A percentile compares a stretch with the other conserved stretches of the same genome.
These are phyloP conservation scores for Chlorella sorokiniana DNA, from an alignment of 139 green algal species.

Conservation along the genomic window DNA sequence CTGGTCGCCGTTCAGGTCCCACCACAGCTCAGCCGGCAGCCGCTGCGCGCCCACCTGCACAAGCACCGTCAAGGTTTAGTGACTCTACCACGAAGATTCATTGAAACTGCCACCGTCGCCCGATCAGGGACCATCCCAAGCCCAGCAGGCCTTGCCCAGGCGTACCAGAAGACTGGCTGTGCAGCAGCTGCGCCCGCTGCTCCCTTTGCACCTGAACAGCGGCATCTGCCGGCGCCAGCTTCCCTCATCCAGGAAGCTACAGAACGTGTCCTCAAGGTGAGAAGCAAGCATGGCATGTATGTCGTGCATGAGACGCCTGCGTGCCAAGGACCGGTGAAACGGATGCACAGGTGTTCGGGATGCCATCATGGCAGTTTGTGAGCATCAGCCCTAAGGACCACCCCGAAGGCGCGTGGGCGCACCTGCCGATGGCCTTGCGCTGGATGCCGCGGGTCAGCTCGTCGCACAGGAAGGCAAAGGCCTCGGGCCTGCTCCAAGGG, in stretches of 20 bases:
- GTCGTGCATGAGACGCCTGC: constrained; percentile 8
- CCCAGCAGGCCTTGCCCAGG: too few relatives aligned
- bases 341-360: not conserved
- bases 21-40: constrained; percentile 15
- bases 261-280: constrained; percentile 27
- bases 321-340: not conserved
- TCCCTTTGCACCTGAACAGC: not conserved
- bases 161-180: too few relatives aligned
- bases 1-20: constrained; percentile 22
- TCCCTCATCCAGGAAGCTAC: constrained; percentile 5
- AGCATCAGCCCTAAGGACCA: not conserved
- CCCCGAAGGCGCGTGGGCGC: not conserved
- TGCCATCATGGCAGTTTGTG: too few relatives aligned
- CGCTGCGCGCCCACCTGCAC: not conserved
- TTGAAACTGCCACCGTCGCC: not conserved
- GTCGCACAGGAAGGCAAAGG: constrained; percentile 49
- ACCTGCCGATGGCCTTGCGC: constrained; percentile 15
- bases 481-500: constrained; percentile 23
- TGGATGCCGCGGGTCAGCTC: constrained; percentile 28
- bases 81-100: not conserved
- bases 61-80: not conserved
- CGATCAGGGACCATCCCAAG: not conserved
- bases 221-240: not conserved
- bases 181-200: not conserved
- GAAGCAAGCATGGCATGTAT: constrained; percentile 3